These are phyloP conservation scores for Saccharomyces hybrid DNA, from an alignment of 1,139 yeast species.

Conservation along the genomic window DNA sequence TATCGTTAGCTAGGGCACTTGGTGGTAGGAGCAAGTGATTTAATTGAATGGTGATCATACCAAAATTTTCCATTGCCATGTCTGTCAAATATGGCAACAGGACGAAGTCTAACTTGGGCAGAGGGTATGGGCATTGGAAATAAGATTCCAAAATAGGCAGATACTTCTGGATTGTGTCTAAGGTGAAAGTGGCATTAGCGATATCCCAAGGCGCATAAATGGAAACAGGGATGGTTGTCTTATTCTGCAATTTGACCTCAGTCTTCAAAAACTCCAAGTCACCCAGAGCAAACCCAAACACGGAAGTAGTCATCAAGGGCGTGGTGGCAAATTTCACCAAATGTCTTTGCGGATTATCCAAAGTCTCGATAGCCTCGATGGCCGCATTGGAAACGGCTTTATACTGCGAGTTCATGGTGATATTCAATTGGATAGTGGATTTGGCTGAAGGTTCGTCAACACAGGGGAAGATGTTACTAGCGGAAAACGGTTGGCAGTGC, in stretches of 20 bases:
- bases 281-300: conserved; percentile 61
- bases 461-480: conserved; percentile 55
- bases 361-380: conserved; percentile 14
- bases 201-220: conserved; percentile 49
- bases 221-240: conserved; percentile 38
- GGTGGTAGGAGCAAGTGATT: conserved; percentile 42
- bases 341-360: conserved; percentile 19
- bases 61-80: conserved; percentile 78
- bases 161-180: conserved; percentile 40
- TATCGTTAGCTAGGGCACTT: conserved; percentile 25
- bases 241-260: conserved; percentile 19
- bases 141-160: conserved; percentile 41
- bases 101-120: conserved; percentile 55
- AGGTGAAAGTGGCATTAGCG: conserved; percentile 39
- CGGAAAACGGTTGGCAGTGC: conserved; percentile 62
- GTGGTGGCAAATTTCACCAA: conserved; percentile 42
- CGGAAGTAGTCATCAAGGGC: conserved; percentile 52
- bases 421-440: conserved; percentile 42
- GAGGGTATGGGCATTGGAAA: conserved; percentile 44
- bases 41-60: conserved; percentile 52
- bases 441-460: conserved; percentile 55
- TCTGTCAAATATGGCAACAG: conserved; percentile 63
- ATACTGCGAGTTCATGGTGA: conserved; percentile 18
- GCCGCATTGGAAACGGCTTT: conserved; percentile 25
- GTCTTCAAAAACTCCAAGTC: conserved; percentile 48